Conservation (phyloP, 2,329 filamentous ascomycete species). For the Leptographium procerum region DNA sequence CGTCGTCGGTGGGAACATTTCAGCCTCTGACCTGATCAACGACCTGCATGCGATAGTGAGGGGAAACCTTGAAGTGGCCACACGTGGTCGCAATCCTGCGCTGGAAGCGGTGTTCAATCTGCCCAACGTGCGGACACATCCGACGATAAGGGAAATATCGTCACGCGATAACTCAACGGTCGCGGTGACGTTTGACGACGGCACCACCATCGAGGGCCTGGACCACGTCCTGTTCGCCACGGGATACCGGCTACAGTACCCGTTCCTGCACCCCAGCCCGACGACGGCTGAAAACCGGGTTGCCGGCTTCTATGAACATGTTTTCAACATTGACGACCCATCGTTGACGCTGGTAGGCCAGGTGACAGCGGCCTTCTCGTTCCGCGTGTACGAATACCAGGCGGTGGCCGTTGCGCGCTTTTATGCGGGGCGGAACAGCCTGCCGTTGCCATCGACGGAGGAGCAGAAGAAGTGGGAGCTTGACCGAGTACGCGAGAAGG, state of each 20-base stretch:
- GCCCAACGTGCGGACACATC: slow-evolving; percentile 31
- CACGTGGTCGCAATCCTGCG: slow-evolving; percentile 32
- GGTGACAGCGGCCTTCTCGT: slow-evolving; percentile 24
- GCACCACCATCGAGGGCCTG: too few relatives aligned
- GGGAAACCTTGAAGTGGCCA: slow-evolving; percentile 14
- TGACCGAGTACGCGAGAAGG: too few relatives aligned
- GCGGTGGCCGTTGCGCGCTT: slow-evolving; percentile 24
- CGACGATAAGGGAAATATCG: slow-evolving; percentile 25
- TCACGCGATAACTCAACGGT: slow-evolving; percentile 16
- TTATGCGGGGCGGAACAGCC: too few relatives aligned
- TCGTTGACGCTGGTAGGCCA: slow-evolving; percentile 23
- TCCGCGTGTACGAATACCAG: slow-evolving; percentile 26
- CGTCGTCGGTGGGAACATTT: slow-evolving; percentile 46
- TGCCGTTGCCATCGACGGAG: too few relatives aligned
- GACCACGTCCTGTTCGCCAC: too few relatives aligned
- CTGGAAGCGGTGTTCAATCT: slow-evolving; percentile 46
- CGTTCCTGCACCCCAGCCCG: too few relatives aligned
- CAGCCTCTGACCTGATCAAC: slow-evolving; percentile 44
- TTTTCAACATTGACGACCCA: slow-evolving; percentile 24
- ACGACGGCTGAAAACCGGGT: too few relatives aligned
- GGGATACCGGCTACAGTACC: too few relatives aligned
- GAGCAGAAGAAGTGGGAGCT: too few relatives aligned
- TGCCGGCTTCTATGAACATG: slow-evolving; percentile 25
- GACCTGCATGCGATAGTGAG: slow-evolving; percentile 32
- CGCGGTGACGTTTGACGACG: too few relatives aligned